Base-by-base conservation (phyloP, 2,329 filamentous ascomycete species). In the Cadophora sp. region DNA sequence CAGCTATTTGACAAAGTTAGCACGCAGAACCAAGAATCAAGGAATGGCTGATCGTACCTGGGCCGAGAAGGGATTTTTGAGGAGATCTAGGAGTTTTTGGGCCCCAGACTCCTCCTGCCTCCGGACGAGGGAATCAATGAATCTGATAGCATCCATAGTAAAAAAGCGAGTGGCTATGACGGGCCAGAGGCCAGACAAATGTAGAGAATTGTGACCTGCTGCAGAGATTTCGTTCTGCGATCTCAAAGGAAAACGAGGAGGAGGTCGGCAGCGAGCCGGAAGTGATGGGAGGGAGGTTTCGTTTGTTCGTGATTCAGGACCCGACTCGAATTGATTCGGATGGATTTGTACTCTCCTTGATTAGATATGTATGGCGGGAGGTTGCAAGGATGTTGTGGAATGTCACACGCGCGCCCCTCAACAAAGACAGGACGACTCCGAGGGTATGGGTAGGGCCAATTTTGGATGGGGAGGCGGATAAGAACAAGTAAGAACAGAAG, bases 141-240 rank as follows among this genome's bases (percentile, higher is more conserved):
- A 58, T 36, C 24, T 67, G 33, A 71, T 50, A 13, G 55, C 43
- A 20, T 71, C 69, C 73, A 75, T 76, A 33, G 18, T 69, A 47
- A 39, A 60, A 73, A 68, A 75, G 70, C 68, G 72, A 75, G 68
- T 62, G 74, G 70, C 73, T 73, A 71, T 73, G 73, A 73, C 72
- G 45, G 72, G 74, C 74, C 74, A 70, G 62, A 74, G 74, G 72
- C 74, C 74, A 65, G 62, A 59, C 51, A 64, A 66, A 64, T 30
- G 56, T 66, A 43, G 50, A 36, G 14, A 33, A 51, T 64, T 65
- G 68, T 61, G 59, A 65, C 51, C 59, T 58, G 55, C 43, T 45
- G 47, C 62, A 51, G n/a, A 27, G 33, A 50, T 22, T 58, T 33
- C 51, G 27, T 33, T 64, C 39, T 41, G 47, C 62, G 11, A 13